These are phyloP conservation scores for Daldinia eschscholtzii DNA, from an alignment of 2,329 filamentous ascomycete species.

Conservation along the genomic window DNA sequence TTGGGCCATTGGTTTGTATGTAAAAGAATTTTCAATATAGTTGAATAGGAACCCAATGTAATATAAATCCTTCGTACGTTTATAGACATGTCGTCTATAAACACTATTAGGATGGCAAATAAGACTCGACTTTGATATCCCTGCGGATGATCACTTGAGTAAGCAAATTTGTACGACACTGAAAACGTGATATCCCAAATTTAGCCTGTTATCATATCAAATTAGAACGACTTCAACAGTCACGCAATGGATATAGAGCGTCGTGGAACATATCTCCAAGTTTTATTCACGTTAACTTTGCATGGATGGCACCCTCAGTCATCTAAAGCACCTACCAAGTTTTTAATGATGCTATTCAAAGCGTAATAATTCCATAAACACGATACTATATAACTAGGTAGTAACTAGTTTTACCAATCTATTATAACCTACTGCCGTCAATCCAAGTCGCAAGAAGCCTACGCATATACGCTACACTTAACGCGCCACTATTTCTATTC, in stretches of 20 bases:
- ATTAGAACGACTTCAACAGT: neutral
- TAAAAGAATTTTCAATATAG: neutral
- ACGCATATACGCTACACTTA: neutral
- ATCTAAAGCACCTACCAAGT: too few species aligned
- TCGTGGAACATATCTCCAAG: neutral
- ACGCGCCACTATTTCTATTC: neutral
- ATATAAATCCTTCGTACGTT: neutral
- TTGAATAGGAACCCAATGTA: too few species aligned
- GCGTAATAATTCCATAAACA: neutral
- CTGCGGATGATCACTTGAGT: neutral
- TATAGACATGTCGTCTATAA: neutral
- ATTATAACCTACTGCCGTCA: neutral
- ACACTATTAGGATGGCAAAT: neutral
- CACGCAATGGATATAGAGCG: too few species aligned
- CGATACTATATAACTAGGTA: neutral
- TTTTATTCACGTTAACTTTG: too few species aligned
- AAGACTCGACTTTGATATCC: neutral
- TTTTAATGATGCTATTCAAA: neutral
- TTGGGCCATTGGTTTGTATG: neutral
- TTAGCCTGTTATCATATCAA: neutral
- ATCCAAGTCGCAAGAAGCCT: neutral
- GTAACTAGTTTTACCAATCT: neutral
- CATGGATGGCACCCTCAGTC: too few species aligned
- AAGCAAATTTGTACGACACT: constrained; percentile 4
- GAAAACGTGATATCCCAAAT: neutral